Evolutionary conservation across 2,329 filamentous ascomycete species (phyloP).

Genomic region (Amauroascus niger): DNA sequence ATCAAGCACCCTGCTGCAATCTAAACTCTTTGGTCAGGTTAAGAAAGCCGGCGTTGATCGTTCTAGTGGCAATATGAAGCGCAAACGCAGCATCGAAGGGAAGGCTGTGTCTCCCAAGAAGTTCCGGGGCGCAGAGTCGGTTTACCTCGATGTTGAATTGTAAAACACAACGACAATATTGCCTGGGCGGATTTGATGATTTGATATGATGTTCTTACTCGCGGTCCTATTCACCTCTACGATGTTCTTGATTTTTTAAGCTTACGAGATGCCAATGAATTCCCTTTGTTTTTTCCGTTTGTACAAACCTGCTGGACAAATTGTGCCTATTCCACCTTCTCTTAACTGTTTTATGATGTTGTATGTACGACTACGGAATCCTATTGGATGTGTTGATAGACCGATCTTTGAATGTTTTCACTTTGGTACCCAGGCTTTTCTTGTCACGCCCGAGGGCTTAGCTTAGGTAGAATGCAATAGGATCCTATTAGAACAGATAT

Average conservation of each 20-base stretch:
- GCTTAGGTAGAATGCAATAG: not conserved
- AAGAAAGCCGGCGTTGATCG: constrained; percentile 45
- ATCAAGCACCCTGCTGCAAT: constrained; percentile 46
- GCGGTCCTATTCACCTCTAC: not conserved
- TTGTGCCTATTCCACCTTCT: not conserved
- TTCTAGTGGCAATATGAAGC: constrained; percentile 25
- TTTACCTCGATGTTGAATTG: constrained; percentile 49
- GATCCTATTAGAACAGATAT: too few relatives aligned
- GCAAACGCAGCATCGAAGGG: constrained; percentile 32
- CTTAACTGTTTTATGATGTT: not conserved
- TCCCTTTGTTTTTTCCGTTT: not conserved
- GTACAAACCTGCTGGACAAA: not conserved
- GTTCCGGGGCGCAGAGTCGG: constrained; percentile 39
- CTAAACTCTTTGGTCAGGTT: constrained; percentile 53
- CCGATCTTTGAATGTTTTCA: not conserved
- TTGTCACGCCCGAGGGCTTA: not conserved
- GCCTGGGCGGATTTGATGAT: not conserved
- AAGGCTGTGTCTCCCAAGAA: constrained; percentile 40
- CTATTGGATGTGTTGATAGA: not conserved
- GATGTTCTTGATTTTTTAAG: not conserved
- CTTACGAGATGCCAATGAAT: constrained; percentile 1
- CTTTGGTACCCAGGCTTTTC: not conserved
- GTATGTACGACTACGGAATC: constrained; percentile 1
- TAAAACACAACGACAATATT: not conserved
- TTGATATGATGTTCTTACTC: not conserved